Base-by-base conservation (phyloP, 1,284 basidiomycete species). In the Calocybe gambosa region DNA sequence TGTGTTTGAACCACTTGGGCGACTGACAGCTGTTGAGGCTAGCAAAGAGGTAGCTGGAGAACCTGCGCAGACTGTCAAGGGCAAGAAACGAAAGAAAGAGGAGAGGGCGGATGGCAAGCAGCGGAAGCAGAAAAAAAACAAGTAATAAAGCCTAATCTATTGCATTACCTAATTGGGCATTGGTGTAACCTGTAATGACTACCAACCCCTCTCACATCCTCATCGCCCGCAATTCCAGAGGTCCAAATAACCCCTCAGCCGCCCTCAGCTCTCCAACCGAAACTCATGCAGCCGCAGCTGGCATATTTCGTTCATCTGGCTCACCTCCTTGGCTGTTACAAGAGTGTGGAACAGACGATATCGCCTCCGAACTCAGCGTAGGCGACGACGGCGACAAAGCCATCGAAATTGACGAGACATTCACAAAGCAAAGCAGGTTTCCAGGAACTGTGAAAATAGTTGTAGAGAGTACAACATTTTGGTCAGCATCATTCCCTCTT, bases 361-460 rank as follows among this genome's bases (percentile, higher is more conserved):
- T 79, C 47, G 74, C 78, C 35, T 79, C 82, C 2, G 82, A 85
- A 47, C 67, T 83, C 33, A 82, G 76, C 61, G 73, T 77, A 26
- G 80, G 78, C 47, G 77, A 77, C 44, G 76, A 77, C 45, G 74
- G 78, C 50, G 79, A 82, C 43, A 77, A 77, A 51, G 74, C 82
- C 13, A 88, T 90, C 45, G 86, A 88, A 47, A 69, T 90, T 42
- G 77, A 90, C 55, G 73, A 80, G 47, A 82, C 85, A 0, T 90
- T 90, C 55, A 80, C 77, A 3, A 77, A 75, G 58, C 65, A 73
- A 49, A 74, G 70, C 40, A 67, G 71, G 35, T 82, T 87, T 54
- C 85, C 87, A 0, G 87, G 87, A 5, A 86, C 81, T 0, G 86
- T 90, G 47, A 90, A 89, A 63, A 88, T 90, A 43, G 72, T 89